A percentile compares a stretch with the other conserved stretches of the same genome.
Evolutionary conservation across 768 basidiomycete species (phyloP).

Genomic region (Lactarius pseudohatsudake): DNA sequence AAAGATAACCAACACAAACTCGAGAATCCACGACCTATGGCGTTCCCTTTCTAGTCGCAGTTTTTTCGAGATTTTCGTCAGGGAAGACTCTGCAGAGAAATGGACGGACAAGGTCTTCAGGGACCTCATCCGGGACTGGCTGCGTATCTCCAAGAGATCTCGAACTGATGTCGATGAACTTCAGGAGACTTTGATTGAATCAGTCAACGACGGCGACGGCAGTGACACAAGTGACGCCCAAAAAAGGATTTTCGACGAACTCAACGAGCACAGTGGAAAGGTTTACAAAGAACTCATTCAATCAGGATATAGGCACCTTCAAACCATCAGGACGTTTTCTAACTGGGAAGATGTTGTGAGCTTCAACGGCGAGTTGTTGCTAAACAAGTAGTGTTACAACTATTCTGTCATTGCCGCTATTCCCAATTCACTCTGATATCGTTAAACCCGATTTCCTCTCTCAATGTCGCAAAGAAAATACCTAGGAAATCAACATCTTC

Average conservation of each 20-base stretch:
- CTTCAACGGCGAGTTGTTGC: background rate
- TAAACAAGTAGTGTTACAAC: background rate
- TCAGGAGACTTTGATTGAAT: background rate
- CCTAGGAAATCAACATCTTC: too few species aligned
- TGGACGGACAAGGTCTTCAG: background rate
- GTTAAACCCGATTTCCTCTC: too few species aligned
- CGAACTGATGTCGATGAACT: too few species aligned
- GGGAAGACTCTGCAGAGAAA: background rate
- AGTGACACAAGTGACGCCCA: background rate
- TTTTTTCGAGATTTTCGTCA: background rate
- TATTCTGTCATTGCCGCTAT: too few species aligned
- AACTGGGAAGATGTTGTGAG: background rate
- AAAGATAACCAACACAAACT: background rate
- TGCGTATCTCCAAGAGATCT: background rate
- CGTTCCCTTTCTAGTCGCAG: background rate
- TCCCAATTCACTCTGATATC: too few species aligned
- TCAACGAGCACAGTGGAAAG: background rate
- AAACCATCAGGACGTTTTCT: background rate
- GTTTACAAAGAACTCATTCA: background rate
- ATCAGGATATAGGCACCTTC: background rate
- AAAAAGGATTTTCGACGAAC: background rate
- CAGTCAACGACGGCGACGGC: background rate
- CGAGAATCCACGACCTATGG: background rate
- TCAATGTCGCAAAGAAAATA: too few species aligned
- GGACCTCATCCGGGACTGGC: background rate